phyloP scores from a whole-genome alignment of 129 eudicot genomes.

The Artemisia tridentata region DNA sequence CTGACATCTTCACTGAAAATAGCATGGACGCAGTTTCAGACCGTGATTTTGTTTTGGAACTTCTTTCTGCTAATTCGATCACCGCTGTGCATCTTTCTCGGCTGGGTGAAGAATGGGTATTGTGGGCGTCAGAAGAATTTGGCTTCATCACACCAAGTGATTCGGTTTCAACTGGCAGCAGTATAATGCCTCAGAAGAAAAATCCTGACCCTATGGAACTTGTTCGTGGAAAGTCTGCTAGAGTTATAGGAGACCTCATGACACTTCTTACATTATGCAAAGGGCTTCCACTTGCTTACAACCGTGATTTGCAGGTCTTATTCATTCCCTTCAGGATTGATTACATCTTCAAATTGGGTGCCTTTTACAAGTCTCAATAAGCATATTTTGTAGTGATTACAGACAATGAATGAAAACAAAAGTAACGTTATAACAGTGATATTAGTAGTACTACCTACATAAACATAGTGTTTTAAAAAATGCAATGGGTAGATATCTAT shows the following conservation, averaged over 20 bases:
- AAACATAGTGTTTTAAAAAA: slow-evolving; percentile 7
- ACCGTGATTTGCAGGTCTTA: slow-evolving; percentile 91
- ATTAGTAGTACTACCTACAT: background rate
- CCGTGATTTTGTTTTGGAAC: slow-evolving; percentile 90
- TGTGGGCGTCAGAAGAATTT: slow-evolving; percentile 98
- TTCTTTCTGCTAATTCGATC: slow-evolving; percentile 86
- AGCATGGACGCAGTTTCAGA: slow-evolving; percentile 99
- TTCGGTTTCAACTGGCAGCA: slow-evolving; percentile 96
- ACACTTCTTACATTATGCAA: slow-evolving; percentile 94
- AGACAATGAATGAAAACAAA: background rate
- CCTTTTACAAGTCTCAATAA: too few relatives aligned
- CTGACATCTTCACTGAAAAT: slow-evolving; percentile 25
- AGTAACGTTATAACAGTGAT: background rate
- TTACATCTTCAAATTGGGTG: too few relatives aligned
- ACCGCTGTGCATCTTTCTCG: slow-evolving; percentile 90
- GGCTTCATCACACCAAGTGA: slow-evolving; percentile 93
- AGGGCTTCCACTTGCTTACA: slow-evolving; percentile 98
- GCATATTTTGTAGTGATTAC: too few relatives aligned
- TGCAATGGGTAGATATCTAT: background rate
- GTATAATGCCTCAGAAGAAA: slow-evolving; percentile 99
- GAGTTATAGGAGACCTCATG: slow-evolving; percentile 84
- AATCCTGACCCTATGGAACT: slow-evolving; percentile 99
- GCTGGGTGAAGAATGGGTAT: slow-evolving; percentile 99
- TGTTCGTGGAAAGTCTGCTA: slow-evolving; percentile 92
- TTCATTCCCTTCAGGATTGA: background rate